Evolutionary conservation across 2,329 filamentous ascomycete species (phyloP).

Genomic region (Emmonsiellopsis sp.): DNA sequence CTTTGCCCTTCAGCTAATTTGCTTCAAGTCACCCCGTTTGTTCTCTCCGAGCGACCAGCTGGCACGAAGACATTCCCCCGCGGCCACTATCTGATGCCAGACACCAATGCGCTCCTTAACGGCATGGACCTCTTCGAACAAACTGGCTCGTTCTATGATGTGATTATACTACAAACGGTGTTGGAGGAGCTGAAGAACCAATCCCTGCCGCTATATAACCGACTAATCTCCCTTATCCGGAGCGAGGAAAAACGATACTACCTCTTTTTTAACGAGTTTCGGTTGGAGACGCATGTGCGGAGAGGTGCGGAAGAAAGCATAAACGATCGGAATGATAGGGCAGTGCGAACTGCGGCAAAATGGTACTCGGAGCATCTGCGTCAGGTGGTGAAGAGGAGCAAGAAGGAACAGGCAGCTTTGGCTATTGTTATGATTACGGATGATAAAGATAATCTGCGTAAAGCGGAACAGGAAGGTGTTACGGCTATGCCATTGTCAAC

Average conservation of each 20-base stretch:
- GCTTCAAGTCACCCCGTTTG: constrained; percentile 61
- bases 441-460: constrained; percentile 76
- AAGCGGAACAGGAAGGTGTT: constrained; percentile 69
- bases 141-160: constrained; percentile 84
- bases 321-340: constrained; percentile 93
- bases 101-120: constrained; percentile 90
- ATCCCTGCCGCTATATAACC: constrained; percentile 89
- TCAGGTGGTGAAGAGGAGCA: constrained; percentile 46
- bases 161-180: constrained; percentile 92
- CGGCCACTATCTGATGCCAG: constrained; percentile 89
- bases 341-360: constrained; percentile 72
- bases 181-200: constrained; percentile 92
- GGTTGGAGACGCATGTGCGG: constrained; percentile 77
- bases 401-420: constrained; percentile 51
- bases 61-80: constrained; percentile 72
- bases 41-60: constrained; percentile 81
- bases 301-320: constrained; percentile 73
- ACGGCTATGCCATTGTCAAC: constrained; percentile 59
- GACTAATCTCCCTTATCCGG: constrained; percentile 79
- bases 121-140: constrained; percentile 97
- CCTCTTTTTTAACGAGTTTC: constrained; percentile 98
- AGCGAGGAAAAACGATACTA: constrained; percentile 97
- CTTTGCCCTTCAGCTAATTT: not conserved
- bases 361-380: constrained; percentile 85
- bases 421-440: constrained; percentile 89